Evolutionary conservation across 2,329 filamentous ascomycete genomes (phyloP).

Genomic region (Diaporthe caulivora): DNA sequence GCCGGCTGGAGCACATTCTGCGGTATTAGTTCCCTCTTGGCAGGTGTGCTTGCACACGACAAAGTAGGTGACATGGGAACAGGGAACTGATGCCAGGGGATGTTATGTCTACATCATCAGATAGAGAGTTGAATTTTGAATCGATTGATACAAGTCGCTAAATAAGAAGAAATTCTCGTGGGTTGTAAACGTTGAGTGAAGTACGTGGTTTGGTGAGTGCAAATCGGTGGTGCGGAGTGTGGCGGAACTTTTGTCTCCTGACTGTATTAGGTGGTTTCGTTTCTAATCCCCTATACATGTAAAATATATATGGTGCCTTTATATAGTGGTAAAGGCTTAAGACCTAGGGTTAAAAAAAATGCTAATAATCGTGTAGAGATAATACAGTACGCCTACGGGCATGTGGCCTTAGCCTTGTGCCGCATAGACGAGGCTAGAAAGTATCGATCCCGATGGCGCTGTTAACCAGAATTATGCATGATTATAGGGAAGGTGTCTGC

Average conservation of each 20-base stretch:
- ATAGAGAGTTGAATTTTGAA: not conserved
- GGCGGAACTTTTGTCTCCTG: not conserved
- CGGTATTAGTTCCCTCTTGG: not conserved
- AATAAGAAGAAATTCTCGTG: not conserved
- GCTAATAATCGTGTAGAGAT: too few relatives aligned
- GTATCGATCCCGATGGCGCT: too few relatives aligned
- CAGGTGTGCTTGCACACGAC: not conserved
- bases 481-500: too few relatives aligned
- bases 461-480: too few relatives aligned
- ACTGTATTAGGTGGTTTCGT: too few relatives aligned
- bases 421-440: too few relatives aligned
- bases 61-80: conserved; percentile 4
- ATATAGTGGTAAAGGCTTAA: too few relatives aligned
- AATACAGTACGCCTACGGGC: too few relatives aligned
- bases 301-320: too few relatives aligned
- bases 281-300: too few relatives aligned
- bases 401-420: too few relatives aligned
- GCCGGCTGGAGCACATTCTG: conserved; percentile 4
- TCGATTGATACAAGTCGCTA: conserved; percentile 4
- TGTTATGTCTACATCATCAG: not conserved
- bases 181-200: not conserved
- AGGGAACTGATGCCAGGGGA: not conserved
- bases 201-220: not conserved
- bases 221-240: not conserved
- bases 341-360: too few relatives aligned